Conservation (phyloP, 2,329 filamentous ascomycete species). For the Aspergillus hiratsukae region DNA sequence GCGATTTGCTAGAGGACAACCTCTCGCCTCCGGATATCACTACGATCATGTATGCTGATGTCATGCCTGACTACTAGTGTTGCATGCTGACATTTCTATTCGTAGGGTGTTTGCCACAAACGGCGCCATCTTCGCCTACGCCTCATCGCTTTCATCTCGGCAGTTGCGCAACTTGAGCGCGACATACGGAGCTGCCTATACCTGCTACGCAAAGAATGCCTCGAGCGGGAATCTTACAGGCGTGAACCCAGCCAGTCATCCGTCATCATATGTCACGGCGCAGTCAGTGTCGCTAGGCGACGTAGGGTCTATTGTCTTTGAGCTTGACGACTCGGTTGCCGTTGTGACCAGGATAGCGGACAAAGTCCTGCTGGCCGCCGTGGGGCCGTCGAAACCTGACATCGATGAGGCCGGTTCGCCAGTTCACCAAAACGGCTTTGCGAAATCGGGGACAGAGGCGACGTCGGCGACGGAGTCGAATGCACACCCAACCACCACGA, state of each 20-base stretch:
- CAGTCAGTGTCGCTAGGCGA: slow-evolving; percentile 39
- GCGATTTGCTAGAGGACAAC: slow-evolving; percentile 40
- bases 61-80: not conserved
- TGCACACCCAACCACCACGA: slow-evolving; percentile 6
- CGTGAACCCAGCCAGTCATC: slow-evolving; percentile 40
- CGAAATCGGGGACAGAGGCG: not conserved
- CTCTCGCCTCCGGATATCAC: slow-evolving; percentile 42
- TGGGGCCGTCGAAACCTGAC: slow-evolving; percentile 33
- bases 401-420: slow-evolving; percentile 7
- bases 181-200: slow-evolving; percentile 42
- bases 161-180: slow-evolving; percentile 40
- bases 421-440: slow-evolving; percentile 3
- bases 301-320: slow-evolving; percentile 43
- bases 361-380: slow-evolving; percentile 39
- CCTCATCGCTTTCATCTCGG: slow-evolving; percentile 35
- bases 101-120: slow-evolving; percentile 41
- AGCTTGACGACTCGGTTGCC: slow-evolving; percentile 38
- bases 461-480: not conserved
- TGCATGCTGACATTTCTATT: not conserved
- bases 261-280: slow-evolving; percentile 40
- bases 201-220: slow-evolving; percentile 38
- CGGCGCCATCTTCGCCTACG: slow-evolving; percentile 42
- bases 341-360: slow-evolving; percentile 41
- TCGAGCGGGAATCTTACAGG: slow-evolving; percentile 40
- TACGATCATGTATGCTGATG: slow-evolving; percentile 34